Evolutionary conservation across 495 filamentous ascomycete species (phyloP).

Genomic region (Emericellopsis terricola): DNA sequence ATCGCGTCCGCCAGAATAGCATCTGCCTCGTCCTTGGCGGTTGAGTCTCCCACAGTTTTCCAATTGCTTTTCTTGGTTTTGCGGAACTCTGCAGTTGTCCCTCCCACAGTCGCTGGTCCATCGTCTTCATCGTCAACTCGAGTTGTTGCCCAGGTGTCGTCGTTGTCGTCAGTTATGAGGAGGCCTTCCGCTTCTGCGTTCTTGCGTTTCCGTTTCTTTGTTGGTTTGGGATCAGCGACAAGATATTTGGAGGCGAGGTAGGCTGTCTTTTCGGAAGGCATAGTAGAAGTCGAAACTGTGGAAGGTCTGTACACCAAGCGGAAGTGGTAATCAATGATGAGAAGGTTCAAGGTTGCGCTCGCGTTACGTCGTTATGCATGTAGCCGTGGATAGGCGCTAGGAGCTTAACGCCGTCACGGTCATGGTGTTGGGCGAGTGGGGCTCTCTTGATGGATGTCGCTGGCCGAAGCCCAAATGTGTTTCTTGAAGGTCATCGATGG

Average conservation of each 20-base stretch:
- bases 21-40: conserved; percentile 42
- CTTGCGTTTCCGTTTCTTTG: conserved; percentile 77
- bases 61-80: conserved; percentile 61
- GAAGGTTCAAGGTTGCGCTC: neutral
- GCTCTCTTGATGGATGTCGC: no score
- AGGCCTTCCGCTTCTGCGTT: conserved; percentile 36
- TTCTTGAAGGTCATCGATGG: no score
- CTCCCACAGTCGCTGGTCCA: conserved; percentile 27
- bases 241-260: conserved; percentile 96
- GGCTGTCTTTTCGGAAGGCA: conserved; percentile 51
- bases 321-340: neutral
- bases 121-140: conserved; percentile 22
- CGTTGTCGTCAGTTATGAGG: conserved; percentile 84
- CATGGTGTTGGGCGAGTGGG: no score
- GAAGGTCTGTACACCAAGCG: neutral
- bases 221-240: conserved; percentile 47
- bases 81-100: conserved; percentile 50
- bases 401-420: no score
- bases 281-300: conserved; percentile 5
- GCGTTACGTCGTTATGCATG: no score
- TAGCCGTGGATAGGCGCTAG: no score
- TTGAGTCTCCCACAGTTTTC: conserved; percentile 44
- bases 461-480: no score
- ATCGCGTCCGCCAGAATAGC: conserved; percentile 64
- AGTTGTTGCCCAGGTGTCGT: conserved; percentile 30